Evolutionary conservation across 2,329 filamentous ascomycete species (phyloP), one percentile per base, ranked within the genome.

Genomic region (Beauveria sp.): DNA sequence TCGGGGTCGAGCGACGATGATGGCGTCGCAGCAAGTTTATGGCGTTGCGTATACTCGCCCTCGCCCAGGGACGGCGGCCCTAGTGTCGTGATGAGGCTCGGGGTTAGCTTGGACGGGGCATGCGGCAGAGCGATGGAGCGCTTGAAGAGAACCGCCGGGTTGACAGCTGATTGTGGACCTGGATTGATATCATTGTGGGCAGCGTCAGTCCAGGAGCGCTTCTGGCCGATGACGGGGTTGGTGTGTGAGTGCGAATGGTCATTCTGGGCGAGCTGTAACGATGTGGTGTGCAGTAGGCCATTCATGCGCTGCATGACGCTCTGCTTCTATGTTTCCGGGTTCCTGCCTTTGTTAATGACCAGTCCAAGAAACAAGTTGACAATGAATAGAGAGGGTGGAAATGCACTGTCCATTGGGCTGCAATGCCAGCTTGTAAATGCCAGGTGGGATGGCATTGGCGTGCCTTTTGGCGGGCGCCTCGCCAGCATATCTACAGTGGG

Each of bases 11-110:
- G 64, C 14, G 76, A 75, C 3, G 78, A 73, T 1, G 79, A 79
- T 1, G 85, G 84, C 5, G 84, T 87, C 10, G 82, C 77, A 48
- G 77, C 75, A 53, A 85, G 73, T 3, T 68, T 67, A 56, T 74
- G 77, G 56, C 85, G 77, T 68, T 88, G 86, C 0, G 83, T 81
- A 68, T 85, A 85, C 63, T 86, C 82, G 18, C 80, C 80, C 2
- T 73, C 66, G 2, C 67, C 68, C 9, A 67, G 58, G 28, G 66
- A 63, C 16, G 66, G 50, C 12, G 59, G 59, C 20, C 42, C 22
- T 5, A 75, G 63, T 18, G 75, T 67, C 28, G 76, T 70, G 65
- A 88, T 82, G 31, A 72, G 70, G 69, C 81, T 83, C 18, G 81
- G 76, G 48, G 66, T 65, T 3, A 76, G 70, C 26, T 69, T 70